phyloP scores from a whole-genome alignment of 768 basidiomycete genomes.

The Sporobolomyces pararoseus region DNA sequence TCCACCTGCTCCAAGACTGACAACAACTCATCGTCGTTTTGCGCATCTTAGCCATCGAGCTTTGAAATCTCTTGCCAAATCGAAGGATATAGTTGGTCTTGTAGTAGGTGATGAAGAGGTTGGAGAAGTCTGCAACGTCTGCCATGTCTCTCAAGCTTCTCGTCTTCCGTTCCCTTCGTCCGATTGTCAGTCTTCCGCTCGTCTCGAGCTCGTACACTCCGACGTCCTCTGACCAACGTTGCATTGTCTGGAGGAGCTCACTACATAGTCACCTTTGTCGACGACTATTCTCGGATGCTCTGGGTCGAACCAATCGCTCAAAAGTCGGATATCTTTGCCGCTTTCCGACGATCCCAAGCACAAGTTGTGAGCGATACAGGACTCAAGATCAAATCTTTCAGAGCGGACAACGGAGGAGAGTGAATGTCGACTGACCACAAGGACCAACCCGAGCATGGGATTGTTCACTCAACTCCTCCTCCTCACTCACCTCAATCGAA shows the following conservation, averaged over 20 bases:
- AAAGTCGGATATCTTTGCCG: slow-evolving; percentile 29
- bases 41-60: not conserved
- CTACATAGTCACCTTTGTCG: slow-evolving; percentile 44
- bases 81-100: not conserved
- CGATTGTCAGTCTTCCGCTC: not conserved
- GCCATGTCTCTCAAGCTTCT: slow-evolving; percentile 5
- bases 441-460: not conserved
- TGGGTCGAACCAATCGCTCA: slow-evolving; percentile 32
- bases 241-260: slow-evolving; percentile 10
- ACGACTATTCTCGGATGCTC: slow-evolving; percentile 41
- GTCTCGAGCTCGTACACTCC: slow-evolving; percentile 4
- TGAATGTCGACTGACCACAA: slow-evolving; percentile 25
- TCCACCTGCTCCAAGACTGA: not conserved
- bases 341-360: slow-evolving; percentile 39
- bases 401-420: slow-evolving; percentile 46
- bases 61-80: not conserved
- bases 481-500: not conserved
- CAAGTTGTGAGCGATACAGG: slow-evolving; percentile 35
- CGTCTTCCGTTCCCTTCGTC: not conserved
- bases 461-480: slow-evolving; percentile 9
- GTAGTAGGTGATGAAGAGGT: not conserved
- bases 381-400: slow-evolving; percentile 38
- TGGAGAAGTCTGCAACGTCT: not conserved
- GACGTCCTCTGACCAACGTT: not conserved
- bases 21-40: slow-evolving; percentile 9